Evolutionary conservation across 257 asterid species (phyloP), one percentile per base, ranked within the genome.

Genomic region (Sherardia arvensis): DNA sequence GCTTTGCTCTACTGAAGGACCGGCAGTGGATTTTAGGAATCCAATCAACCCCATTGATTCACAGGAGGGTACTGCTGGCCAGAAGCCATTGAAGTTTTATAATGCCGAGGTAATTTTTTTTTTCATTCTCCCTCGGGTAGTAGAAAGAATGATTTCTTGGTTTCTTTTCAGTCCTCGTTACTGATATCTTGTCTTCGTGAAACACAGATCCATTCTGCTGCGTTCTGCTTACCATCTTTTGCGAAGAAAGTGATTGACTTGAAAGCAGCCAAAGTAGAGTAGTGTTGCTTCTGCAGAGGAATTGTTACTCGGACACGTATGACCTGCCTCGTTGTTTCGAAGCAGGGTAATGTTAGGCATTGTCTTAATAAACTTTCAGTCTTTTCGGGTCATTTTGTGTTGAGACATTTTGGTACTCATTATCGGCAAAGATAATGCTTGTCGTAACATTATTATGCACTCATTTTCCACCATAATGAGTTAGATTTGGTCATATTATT

Each of bases 171-270:
- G 26, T 59, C 22, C 20, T 55, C 3, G 27, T 3, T 25, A n/a
- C 27, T 80, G 26, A 7, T 64, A 45, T 45, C 18, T 3, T 0
- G 14, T 29, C 0, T 0, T 12, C 22, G 2, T 64, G 5, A 10
- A 25, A 36, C 21, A 33, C 85, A 88, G 98, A 81, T 92, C 71
- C 95, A 92, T 74, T 78, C 91, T 45, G 97, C 99, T 0, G 97
- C 99, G 7, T 93, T 93, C 86, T 87, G 95, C 66, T 77, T 93
- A 70, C 99, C 99, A 22, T 80, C 99, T 1, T 93, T 93, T 26
- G 99, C 99, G 21, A 84, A 71, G 74, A 90, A 79, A 68, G 94
- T 90, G 75, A 93, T 93, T 1, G 95, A 89, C 14, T 30, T 84
- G n/a, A 85, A 80, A 72, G 77, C 79, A 43, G 51, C 51, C n/a